Evolutionary conservation across 1,139 yeast genomes (phyloP), one percentile per base, ranked within the genome.

Genomic region (Magnusiomyces magnusii): DNA sequence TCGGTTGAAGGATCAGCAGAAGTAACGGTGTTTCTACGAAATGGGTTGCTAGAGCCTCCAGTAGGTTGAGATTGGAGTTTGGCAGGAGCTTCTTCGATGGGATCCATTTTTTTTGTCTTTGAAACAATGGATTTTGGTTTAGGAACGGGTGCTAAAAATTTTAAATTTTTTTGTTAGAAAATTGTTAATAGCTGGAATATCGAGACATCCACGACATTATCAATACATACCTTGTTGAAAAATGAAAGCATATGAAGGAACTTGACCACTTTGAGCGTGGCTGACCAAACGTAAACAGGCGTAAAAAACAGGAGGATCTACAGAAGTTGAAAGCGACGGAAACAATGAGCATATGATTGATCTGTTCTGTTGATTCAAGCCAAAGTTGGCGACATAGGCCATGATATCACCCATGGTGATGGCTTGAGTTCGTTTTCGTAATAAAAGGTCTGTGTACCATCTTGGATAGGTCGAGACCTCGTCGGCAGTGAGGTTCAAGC

Each of bases 361-460:
- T 62, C 68, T 71, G 60, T 73, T 75, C 24, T 64, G 63, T 36
- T 66, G 70, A n/a, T 65, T 61, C 25, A 75, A 57, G 17, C 78
- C 78, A 64, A 76, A 76, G 63, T 76, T 74, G 61, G 69, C 74
- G 55, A 76, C 69, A 65, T 76, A 76, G 50, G 69, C 60, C 51
- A 75, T 61, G 52, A 69, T 66, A 62, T 76, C 79, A 51, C 70
- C 74, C 3, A 74, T 64, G 13, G 71, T 67, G n/a, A 76, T 68
- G 23, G 68, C 61, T 57, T 70, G 72, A 41, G 68, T 67, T 57
- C 73, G 75, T 59, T 72, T 73, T 19, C 77, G 72, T 60, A 73
- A 62, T 25, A 74, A 67, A 57, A 76, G 64, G 55, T 76, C 78
- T 10, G 77, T 73, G 63, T 75, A 76, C 79, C 79, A 76, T 36